Evolutionary conservation across 192 early-diverging fungal genomes (phyloP).

Genomic region (Powellomyces hirtus): DNA sequence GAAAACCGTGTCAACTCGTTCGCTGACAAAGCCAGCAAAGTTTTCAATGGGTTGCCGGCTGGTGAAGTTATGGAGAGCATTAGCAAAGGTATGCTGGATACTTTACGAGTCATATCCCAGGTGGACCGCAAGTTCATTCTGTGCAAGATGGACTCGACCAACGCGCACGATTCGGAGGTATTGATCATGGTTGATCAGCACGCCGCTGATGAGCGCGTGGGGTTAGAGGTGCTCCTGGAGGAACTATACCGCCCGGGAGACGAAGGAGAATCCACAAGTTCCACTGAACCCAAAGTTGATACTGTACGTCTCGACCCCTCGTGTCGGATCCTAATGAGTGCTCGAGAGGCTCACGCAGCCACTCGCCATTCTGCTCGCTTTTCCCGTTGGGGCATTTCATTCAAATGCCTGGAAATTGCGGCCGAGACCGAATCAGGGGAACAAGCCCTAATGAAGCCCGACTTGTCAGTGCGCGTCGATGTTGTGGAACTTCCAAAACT

Average conservation of each 20-base stretch:
- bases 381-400: slow-evolving; percentile 47
- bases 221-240: slow-evolving; percentile 56
- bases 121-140: slow-evolving; percentile 69
- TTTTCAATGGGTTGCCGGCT: neutral
- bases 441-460: slow-evolving; percentile 2
- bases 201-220: slow-evolving; percentile 74
- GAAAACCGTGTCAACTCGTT: neutral
- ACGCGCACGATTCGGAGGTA: neutral
- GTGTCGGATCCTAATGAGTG: slow-evolving; percentile 33
- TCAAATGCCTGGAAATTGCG: slow-evolving; percentile 5
- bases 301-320: slow-evolving; percentile 46
- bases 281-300: slow-evolving; percentile 16
- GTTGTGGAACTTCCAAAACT: slow-evolving; percentile 46
- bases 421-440: neutral
- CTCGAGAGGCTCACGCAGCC: slow-evolving; percentile 36
- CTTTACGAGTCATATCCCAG: slow-evolving; percentile 56
- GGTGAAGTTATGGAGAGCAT: slow-evolving; percentile 28
- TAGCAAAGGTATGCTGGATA: slow-evolving; percentile 40
- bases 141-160: slow-evolving; percentile 22
- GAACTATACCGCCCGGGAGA: neutral
- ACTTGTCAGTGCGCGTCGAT: slow-evolving; percentile 9
- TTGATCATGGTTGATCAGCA: slow-evolving; percentile 74
- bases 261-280: neutral
- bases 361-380: slow-evolving; percentile 27
- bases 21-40: neutral